A percentile compares a stretch with the other conserved stretches of the same genome.
These are phyloP conservation scores for Suillus americanus DNA, from an alignment of 768 basidiomycete genomes.

Conservation along the genomic window DNA sequence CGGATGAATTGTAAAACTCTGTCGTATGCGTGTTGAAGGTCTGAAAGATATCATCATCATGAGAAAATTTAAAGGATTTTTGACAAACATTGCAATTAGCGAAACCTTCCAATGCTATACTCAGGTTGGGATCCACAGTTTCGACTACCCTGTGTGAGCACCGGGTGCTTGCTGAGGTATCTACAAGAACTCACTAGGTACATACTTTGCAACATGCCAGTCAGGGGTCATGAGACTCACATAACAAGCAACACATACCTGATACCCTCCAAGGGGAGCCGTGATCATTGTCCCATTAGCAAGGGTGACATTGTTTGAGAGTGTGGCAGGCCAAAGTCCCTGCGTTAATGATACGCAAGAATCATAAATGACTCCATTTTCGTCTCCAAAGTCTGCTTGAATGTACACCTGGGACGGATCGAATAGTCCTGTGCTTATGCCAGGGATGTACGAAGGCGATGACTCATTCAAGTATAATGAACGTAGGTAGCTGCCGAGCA, in stretches of 20 bases:
- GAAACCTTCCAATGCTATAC: slow-evolving; percentile 67
- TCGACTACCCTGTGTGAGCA: slow-evolving; percentile 43
- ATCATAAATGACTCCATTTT: slow-evolving; percentile 65
- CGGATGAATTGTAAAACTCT: slow-evolving; percentile 53
- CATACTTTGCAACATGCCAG: slow-evolving; percentile 33
- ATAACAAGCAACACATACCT: slow-evolving; percentile 30
- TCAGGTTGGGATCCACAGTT: slow-evolving; percentile 59
- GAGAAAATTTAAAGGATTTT: not conserved
- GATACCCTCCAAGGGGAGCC: slow-evolving; percentile 67
- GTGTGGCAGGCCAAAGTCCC: slow-evolving; percentile 60
- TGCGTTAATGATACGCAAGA: slow-evolving; percentile 68
- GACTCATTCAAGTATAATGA: slow-evolving; percentile 52
- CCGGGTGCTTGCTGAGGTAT: not conserved
- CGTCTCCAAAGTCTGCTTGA: slow-evolving; percentile 68
- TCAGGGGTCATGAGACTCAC: slow-evolving; percentile 5
- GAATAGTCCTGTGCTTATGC: slow-evolving; percentile 34
- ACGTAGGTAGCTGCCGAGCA: slow-evolving; percentile 53
- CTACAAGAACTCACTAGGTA: slow-evolving; percentile 37
- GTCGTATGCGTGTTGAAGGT: slow-evolving; percentile 47
- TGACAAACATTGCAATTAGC: slow-evolving; percentile 54
- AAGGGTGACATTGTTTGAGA: slow-evolving; percentile 49
- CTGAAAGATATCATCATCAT: slow-evolving; percentile 28
- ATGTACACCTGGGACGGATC: slow-evolving; percentile 42
- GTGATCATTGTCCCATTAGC: slow-evolving; percentile 62
- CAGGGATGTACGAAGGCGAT: slow-evolving; percentile 53